A percentile compares a stretch with the other conserved stretches of the same genome.
Conservation (phyloP, 345 rosid species). For the Eucalyptus urophylla region DNA sequence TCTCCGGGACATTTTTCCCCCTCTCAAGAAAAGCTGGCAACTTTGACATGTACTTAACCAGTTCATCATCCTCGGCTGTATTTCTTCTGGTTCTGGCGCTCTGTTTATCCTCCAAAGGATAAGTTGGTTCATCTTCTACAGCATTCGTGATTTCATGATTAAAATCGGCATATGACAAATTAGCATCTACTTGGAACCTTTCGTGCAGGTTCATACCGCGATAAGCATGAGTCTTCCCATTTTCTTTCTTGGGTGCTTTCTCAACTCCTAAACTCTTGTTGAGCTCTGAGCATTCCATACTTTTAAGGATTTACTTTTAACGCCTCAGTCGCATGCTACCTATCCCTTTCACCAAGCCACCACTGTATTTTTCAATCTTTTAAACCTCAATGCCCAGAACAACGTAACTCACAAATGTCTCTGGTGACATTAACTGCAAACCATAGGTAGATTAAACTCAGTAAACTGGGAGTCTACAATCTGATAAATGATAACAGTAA, state of each 20-base stretch:
- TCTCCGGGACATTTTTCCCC: slow-evolving; percentile 40
- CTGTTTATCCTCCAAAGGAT: slow-evolving; percentile 7
- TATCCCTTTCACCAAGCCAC: not conserved
- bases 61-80: slow-evolving; percentile 41
- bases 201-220: slow-evolving; percentile 8
- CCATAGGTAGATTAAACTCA: not conserved
- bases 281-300: not conserved
- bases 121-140: slow-evolving; percentile 19
- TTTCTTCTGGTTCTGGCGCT: slow-evolving; percentile 10
- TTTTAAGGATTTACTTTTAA: not conserved
- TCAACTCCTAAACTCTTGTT: not conserved
- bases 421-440: not conserved
- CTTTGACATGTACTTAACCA: slow-evolving; percentile 82
- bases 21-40: slow-evolving; percentile 76
- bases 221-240: not conserved
- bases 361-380: not conserved
- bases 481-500: not conserved
- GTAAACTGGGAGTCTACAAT: not conserved
- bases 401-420: not conserved
- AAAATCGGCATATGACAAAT: slow-evolving; percentile 29
- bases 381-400: not conserved
- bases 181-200: slow-evolving; percentile 25
- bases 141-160: slow-evolving; percentile 29
- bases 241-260: not conserved
- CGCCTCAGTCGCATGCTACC: not conserved